Conservation (phyloP, 352 stramenopile genomes). For the Pythium pyrilobum region DNA sequence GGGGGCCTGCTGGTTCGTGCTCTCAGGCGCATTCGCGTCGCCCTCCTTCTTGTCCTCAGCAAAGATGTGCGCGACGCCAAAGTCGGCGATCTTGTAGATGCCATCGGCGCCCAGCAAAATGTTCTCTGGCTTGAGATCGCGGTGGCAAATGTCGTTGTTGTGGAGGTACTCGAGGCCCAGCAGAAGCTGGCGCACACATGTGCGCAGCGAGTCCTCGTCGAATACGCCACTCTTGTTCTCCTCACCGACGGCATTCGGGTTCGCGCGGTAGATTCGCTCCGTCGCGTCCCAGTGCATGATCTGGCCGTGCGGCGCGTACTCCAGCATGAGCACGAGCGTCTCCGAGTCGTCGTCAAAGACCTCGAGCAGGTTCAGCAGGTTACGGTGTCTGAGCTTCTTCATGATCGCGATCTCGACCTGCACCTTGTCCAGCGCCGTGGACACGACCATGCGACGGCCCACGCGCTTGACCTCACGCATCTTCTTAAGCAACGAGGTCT, state of each 20-base stretch:
- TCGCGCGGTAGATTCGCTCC: conserved; percentile 47
- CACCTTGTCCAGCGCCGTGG: conserved; percentile 82
- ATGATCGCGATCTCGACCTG: conserved; percentile 88
- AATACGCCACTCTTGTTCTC: conserved; percentile 26
- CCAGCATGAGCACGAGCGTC: conserved; percentile 79
- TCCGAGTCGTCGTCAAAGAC: conserved; percentile 83
- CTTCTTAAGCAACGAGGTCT: conserved; percentile 81
- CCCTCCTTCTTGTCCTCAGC: conserved; percentile 36
- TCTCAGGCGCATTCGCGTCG: conserved; percentile 1
- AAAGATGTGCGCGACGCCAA: conserved; percentile 82
- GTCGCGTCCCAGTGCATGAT: conserved; percentile 82
- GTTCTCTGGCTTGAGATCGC: conserved; percentile 84
- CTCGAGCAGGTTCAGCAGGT: conserved; percentile 76
- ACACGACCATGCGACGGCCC: conserved; percentile 77
- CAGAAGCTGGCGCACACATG: conserved; percentile 66
- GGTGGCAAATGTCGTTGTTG: conserved; percentile 84
- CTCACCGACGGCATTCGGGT: neutral
- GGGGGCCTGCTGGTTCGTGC: conserved; percentile 17
- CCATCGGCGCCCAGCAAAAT: conserved; percentile 66
- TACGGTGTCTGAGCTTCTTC: conserved; percentile 80
- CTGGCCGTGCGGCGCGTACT: conserved; percentile 76
- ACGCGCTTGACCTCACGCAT: conserved; percentile 85
- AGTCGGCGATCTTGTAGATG: conserved; percentile 81
- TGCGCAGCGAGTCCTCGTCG: conserved; percentile 45
- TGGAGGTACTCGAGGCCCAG: conserved; percentile 80